Percentiles rank a stretch among this genome's conserved stretches.
Conservation (phyloP, 192 early-diverging fungal genomes). For the Entomortierella parvispora region DNA sequence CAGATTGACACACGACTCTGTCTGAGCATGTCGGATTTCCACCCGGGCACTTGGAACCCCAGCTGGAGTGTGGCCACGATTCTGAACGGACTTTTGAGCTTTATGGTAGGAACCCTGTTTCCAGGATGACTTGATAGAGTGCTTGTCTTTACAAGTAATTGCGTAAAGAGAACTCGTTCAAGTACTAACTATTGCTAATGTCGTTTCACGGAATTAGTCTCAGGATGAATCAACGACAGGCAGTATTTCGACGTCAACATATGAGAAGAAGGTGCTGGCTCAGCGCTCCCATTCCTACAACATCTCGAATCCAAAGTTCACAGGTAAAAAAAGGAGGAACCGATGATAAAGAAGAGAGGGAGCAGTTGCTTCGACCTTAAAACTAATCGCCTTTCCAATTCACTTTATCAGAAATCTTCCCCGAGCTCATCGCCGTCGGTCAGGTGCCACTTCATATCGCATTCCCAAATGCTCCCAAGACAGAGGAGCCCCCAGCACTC, state of each 20-base stretch:
- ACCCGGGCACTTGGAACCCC: slow-evolving; percentile 94
- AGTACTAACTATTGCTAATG: neutral
- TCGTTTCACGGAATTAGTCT: slow-evolving; percentile 60
- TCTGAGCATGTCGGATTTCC: slow-evolving; percentile 97
- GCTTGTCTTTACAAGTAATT: too few species aligned
- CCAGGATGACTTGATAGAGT: too few species aligned
- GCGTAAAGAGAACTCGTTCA: too few species aligned
- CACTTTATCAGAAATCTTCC: slow-evolving; percentile 75
- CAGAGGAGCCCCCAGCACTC: slow-evolving; percentile 24
- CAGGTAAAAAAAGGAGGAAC: slow-evolving; percentile 58
- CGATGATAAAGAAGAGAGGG: neutral
- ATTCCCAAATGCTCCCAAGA: slow-evolving; percentile 47
- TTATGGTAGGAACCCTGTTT: slow-evolving; percentile 77
- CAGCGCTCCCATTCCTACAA: slow-evolving; percentile 85
- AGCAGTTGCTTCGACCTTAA: too few species aligned
- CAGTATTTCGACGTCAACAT: slow-evolving; percentile 81
- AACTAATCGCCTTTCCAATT: neutral
- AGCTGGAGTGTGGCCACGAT: slow-evolving; percentile 98
- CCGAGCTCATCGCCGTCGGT: slow-evolving; percentile 79
- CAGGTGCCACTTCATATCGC: slow-evolving; percentile 55
- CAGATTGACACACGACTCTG: slow-evolving; percentile 92
- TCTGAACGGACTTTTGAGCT: slow-evolving; percentile 92
- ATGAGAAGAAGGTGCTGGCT: slow-evolving; percentile 84
- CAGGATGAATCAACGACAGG: slow-evolving; percentile 95
- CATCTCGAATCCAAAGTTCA: slow-evolving; percentile 76